Base-by-base conservation (phyloP, 2,329 filamentous ascomycete species). In the Grosmannia serpens region DNA sequence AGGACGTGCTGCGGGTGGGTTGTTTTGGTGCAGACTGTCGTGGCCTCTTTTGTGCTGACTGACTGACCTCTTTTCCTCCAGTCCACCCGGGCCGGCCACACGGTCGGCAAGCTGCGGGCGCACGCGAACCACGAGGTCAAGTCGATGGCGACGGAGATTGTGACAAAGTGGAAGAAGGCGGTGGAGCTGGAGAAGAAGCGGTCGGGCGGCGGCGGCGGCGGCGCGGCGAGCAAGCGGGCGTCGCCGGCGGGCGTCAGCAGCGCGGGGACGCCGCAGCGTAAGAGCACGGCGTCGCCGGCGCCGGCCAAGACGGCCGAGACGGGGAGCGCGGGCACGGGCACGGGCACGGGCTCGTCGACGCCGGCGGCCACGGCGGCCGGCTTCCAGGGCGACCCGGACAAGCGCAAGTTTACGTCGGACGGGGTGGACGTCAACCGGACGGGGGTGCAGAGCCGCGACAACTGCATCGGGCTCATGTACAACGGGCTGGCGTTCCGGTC, bases 401-500 rank as follows among this genome's bases (percentile, higher is more conserved):
- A 91, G 77, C 85, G 94, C 65, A 89, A 83, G 65, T 89, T 86
- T 75, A 86, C 87, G 65, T 80, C 78, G n/a, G 94, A 97, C 70
- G 85, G 86, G 47, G 84, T 96, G 57, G 85, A 91, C 66, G 82
- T 83, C 66, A 83, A 86, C 64, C 82, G 90, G 56, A 96, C 91
- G 20, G 84, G 84, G 53, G 85, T 87, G 60, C 75, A 79, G 59
- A 81, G 82, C 24, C 87, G 94, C 60, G 89, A 97, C 75, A 87
- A 84, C 68, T 95, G 89, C 70, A 85, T 96, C 62, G 91, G 90
- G 55, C 81, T 99, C 50, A 82, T 99, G 71, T 99, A 97, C 76
- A 94, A 99, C 67, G 94, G 91, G 20, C 79, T 99, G 22, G 81
- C 82, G 8, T 86, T 77, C 69, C 80, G 81, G 62, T 91, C 87